Percentiles rank a stretch among this genome's conserved stretches.
These are phyloP conservation scores for Serendipita vermifera DNA, from an alignment of 768 basidiomycete genomes.

Conservation along the genomic window DNA sequence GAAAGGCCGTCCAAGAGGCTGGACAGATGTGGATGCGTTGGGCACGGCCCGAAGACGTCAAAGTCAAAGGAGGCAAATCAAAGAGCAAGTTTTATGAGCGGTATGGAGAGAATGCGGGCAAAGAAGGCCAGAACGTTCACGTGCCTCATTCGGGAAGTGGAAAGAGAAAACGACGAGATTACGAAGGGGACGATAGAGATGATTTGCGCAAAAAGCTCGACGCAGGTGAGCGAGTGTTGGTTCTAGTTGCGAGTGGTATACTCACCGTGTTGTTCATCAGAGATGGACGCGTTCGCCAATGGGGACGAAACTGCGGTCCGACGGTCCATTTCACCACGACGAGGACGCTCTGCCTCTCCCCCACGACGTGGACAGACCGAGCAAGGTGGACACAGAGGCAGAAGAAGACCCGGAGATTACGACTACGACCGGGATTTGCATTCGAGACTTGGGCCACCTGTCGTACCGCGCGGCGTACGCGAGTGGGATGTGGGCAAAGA, in stretches of 20 bases:
- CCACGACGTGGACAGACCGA: background rate
- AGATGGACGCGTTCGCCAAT: background rate
- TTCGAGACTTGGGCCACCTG: background rate
- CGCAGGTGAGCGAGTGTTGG: background rate
- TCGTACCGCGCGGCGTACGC: background rate
- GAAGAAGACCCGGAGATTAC: background rate
- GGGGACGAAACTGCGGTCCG: background rate
- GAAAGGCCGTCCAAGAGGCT: conserved; percentile 56
- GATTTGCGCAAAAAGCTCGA: conserved; percentile 16
- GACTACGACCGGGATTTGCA: background rate
- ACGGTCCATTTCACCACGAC: background rate
- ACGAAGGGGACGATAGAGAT: too few relatives aligned
- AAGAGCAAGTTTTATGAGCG: conserved; percentile 70
- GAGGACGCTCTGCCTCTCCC: conserved; percentile 5
- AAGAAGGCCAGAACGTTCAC: conserved; percentile 34
- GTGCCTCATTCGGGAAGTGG: conserved; percentile 20
- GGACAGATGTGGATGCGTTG: conserved; percentile 53
- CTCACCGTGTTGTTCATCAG: background rate
- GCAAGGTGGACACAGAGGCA: background rate
- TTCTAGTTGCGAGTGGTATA: background rate
- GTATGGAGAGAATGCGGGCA: conserved; percentile 55
- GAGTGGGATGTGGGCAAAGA: conserved; percentile 9
- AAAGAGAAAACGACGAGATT: conserved; percentile 22
- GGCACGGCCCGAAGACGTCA: conserved; percentile 59
- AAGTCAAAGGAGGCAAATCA: conserved; percentile 58